Conservation (phyloP, 345 rosid species). For the Salix exigua region DNA sequence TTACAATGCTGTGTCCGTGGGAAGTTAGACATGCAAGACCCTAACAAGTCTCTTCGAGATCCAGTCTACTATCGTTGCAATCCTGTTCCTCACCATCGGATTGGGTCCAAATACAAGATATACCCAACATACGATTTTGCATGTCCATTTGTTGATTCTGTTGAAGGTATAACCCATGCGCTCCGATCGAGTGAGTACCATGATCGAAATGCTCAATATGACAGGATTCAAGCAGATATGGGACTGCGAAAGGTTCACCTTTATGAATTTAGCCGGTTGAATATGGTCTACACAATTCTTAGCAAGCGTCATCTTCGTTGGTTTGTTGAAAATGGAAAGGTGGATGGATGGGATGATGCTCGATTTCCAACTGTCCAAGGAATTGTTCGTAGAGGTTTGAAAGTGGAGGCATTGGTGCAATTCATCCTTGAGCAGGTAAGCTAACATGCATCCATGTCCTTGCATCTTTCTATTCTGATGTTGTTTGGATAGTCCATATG, state of each 20-base stretch:
- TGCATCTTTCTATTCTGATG: not conserved
- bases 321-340: constrained; percentile 85
- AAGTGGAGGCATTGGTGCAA: constrained; percentile 82
- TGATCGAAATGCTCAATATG: constrained; percentile 85
- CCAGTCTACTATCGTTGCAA: constrained; percentile 95
- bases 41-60: constrained; percentile 89
- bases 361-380: constrained; percentile 99
- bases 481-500: not conserved
- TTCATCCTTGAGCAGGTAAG: constrained; percentile 92
- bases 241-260: constrained; percentile 61
- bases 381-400: constrained; percentile 85
- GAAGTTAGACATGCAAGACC: constrained; percentile 91
- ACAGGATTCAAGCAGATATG: constrained; percentile 80
- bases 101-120: constrained; percentile 75
- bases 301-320: constrained; percentile 93
- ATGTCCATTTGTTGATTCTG: constrained; percentile 84
- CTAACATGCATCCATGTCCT: not conserved
- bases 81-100: constrained; percentile 83
- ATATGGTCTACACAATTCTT: constrained; percentile 85
- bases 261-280: constrained; percentile 83
- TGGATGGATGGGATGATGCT: constrained; percentile 98
- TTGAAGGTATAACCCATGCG: constrained; percentile 85
- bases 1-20: constrained; percentile 83
- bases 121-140: constrained; percentile 99
- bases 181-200: constrained; percentile 86